Evolutionary conservation across 164 flowering plant species (phyloP).

Genomic region (Chloranthus sessilifolius): DNA sequence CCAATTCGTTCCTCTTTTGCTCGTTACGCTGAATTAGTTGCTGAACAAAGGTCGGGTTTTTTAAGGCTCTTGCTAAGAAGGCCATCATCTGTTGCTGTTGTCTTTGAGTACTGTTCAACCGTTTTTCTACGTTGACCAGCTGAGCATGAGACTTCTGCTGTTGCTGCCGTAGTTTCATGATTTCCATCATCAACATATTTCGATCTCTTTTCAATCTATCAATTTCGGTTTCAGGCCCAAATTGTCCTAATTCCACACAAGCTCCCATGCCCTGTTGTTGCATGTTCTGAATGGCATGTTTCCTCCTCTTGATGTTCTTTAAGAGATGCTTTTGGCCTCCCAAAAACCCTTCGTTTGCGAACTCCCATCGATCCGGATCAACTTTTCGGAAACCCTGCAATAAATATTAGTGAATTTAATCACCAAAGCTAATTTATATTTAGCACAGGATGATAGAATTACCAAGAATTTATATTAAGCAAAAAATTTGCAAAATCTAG

Average conservation of each 20-base stretch:
- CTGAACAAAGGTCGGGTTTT: slow-evolving; percentile 33
- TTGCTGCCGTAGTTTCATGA: slow-evolving; percentile 44
- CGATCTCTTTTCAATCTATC: slow-evolving; percentile 48
- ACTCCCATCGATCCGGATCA: slow-evolving; percentile 69
- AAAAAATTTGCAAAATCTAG: neutral
- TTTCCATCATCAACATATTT: slow-evolving; percentile 32
- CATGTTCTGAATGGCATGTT: slow-evolving; percentile 16
- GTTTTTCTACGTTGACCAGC: slow-evolving; percentile 33
- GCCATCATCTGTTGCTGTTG: slow-evolving; percentile 45
- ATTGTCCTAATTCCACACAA: slow-evolving; percentile 18
- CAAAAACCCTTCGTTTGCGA: slow-evolving; percentile 58
- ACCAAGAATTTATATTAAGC: neutral
- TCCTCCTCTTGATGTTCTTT: slow-evolving; percentile 56
- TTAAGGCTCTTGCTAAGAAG: slow-evolving; percentile 40
- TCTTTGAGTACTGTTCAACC: slow-evolving; percentile 32
- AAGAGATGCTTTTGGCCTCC: slow-evolving; percentile 67
- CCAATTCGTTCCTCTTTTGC: slow-evolving; percentile 25
- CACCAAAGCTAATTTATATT: neutral
- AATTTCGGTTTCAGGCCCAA: slow-evolving; percentile 35
- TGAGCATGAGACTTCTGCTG: slow-evolving; percentile 37
- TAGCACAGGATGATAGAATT: neutral
- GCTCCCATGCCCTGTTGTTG: slow-evolving; percentile 22
- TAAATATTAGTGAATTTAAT: neutral
- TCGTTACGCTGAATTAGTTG: slow-evolving; percentile 26
- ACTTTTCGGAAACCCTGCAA: slow-evolving; percentile 65